These are phyloP conservation scores for Punctularia strigosozonata DNA, from an alignment of 768 basidiomycete species.

Conservation along the genomic window DNA sequence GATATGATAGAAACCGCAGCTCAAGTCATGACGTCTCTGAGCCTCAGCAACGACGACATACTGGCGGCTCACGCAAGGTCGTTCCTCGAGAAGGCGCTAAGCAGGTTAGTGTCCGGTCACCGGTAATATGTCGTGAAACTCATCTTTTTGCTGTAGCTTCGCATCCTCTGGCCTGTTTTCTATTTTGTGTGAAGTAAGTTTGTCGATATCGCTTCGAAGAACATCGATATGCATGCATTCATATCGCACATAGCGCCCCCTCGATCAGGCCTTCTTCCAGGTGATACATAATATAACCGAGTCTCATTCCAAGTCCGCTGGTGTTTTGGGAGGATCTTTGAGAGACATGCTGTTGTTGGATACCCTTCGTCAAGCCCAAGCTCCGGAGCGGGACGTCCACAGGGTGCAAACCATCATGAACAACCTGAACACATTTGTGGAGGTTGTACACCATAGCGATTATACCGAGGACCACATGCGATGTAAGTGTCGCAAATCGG, in stretches of 20 bases:
- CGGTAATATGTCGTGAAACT: constrained; percentile 1
- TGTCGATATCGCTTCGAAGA: constrained; percentile 2
- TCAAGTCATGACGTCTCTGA: constrained; percentile 34
- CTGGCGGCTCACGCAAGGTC: constrained; percentile 43
- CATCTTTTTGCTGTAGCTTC: constrained; percentile 29
- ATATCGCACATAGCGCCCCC: constrained; percentile 27
- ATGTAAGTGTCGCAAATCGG: constrained; percentile 42
- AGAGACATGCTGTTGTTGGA: constrained; percentile 27
- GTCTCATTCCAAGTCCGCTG: constrained; percentile 20
- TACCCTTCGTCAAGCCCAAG: constrained; percentile 38
- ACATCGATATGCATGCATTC: constrained; percentile 2
- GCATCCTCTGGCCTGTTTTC: constrained; percentile 44
- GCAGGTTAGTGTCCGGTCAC: constrained; percentile 24
- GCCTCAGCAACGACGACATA: constrained; percentile 41
- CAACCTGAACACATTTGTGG: constrained; percentile 47
- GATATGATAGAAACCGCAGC: constrained; percentile 40
- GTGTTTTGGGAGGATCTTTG: constrained; percentile 19
- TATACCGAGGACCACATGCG: constrained; percentile 42
- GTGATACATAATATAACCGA: constrained; percentile 38
- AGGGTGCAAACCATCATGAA: constrained; percentile 40
- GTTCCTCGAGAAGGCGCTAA: constrained; percentile 42
- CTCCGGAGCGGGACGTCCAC: constrained; percentile 36
- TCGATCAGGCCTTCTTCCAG: constrained; percentile 36
- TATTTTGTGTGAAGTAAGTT: constrained; percentile 43
- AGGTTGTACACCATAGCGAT: constrained; percentile 41